Conservation (phyloP, 441 rosid species). For the Bruguiera hainesii region DNA sequence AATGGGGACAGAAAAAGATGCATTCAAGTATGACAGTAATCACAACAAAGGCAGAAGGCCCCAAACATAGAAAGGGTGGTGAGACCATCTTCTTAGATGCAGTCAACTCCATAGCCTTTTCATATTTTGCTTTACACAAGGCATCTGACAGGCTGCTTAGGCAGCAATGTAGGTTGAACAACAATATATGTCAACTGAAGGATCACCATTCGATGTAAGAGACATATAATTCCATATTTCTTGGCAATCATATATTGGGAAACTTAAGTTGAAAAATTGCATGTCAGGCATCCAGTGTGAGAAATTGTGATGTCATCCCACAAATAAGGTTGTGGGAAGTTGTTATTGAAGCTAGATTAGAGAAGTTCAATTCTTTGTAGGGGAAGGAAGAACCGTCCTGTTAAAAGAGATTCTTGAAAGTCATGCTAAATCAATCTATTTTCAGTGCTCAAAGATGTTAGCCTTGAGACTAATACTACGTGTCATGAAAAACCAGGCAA, state of each 20-base stretch:
- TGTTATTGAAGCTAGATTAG: too few relatives aligned
- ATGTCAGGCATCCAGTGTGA: constrained; percentile 22
- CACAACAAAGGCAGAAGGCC: constrained; percentile 1
- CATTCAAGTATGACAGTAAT: constrained; percentile 9
- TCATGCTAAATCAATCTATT: constrained; percentile 30
- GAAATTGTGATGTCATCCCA: neutral
- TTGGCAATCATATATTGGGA: constrained; percentile 5
- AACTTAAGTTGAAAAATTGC: constrained; percentile 1
- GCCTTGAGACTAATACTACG: constrained; percentile 41
- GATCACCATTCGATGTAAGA: constrained; percentile 9
- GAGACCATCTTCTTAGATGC: constrained; percentile 2
- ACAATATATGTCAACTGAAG: constrained; percentile 3
- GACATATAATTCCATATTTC: constrained; percentile 10
- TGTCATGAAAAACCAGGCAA: constrained; percentile 40
- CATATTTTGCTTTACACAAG: constrained; percentile 7
- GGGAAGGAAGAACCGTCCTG: constrained; percentile 23
- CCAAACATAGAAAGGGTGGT: neutral
- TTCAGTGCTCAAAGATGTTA: constrained; percentile 40
- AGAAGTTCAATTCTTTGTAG: too few relatives aligned
- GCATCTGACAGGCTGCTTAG: constrained; percentile 16
- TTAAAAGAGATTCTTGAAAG: constrained; percentile 31
- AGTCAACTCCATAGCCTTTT: constrained; percentile 13
- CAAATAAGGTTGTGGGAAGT: neutral
- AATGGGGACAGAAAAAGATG: constrained; percentile 7
- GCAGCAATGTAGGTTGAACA: neutral